phyloP scores from a whole-genome alignment of 352 stramenopile species.

The Globisporangium orthogonon region DNA sequence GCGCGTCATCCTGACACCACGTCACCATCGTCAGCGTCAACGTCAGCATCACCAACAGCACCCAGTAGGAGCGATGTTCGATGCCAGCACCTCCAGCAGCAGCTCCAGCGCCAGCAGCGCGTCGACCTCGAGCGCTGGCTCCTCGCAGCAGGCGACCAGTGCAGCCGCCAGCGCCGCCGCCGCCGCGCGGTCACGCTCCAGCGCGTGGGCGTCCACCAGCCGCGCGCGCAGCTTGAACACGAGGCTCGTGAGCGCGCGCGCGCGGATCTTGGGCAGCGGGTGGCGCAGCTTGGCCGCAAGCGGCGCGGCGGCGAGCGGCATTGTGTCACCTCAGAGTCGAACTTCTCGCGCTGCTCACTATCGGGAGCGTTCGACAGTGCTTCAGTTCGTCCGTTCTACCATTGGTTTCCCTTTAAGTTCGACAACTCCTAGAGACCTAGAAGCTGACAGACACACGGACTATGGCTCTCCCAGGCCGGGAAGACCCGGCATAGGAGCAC shows the following conservation, averaged over 20 bases:
- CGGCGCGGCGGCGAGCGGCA: conserved; percentile 1
- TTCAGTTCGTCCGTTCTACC: no score
- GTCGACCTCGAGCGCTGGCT: conserved; percentile 34
- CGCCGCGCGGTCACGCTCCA: conserved; percentile 16
- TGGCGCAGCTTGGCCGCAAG: conserved; percentile 60
- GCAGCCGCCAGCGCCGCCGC: conserved; percentile 24
- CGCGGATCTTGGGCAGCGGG: conserved; percentile 49
- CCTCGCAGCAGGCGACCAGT: conserved; percentile 32
- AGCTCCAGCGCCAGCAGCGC: conserved; percentile 51
- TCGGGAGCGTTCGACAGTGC: not conserved
- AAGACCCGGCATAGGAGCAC: no score
- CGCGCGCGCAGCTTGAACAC: conserved; percentile 62
- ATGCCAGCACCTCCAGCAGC: conserved; percentile 18
- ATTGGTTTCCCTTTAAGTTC: no score
- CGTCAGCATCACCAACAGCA: not conserved
- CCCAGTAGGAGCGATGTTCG: no score
- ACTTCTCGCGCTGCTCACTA: not conserved
- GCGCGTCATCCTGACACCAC: conserved; percentile 4
- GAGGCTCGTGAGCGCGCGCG: conserved; percentile 46
- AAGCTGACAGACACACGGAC: no score
- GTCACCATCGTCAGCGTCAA: not conserved
- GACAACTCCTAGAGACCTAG: no score
- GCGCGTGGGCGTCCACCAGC: conserved; percentile 30
- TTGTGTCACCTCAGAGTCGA: not conserved
- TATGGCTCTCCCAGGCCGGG: no score